Evolutionary conservation across 164 flowering plant species (phyloP), one percentile per base, ranked within the genome.

Genomic region (Macadamia tetraphylla): DNA sequence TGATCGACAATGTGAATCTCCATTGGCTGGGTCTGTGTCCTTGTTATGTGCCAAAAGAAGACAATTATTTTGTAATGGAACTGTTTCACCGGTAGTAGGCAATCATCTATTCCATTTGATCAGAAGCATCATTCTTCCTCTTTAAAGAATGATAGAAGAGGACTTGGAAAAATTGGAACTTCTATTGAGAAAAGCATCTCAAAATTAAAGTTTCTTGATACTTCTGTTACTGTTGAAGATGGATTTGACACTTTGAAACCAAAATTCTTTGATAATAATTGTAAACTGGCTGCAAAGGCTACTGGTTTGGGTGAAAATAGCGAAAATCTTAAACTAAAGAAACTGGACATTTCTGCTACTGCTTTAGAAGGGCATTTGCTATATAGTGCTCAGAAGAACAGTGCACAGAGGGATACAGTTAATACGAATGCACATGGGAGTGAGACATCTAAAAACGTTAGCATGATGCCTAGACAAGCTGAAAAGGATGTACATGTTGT

Each of bases 181-280:
- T 73, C 83, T n/a, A 75, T 76, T 58, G 73, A 71, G 75, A 79
- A 73, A 75, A 81, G 79, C 77, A 78, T 76, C 68, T 81, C 81
- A 10, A 80, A 78, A 75, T 72, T 78, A 5, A 73, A 75, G 58
- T 48, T 64, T 64, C 73, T 65, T 68, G 71, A 78, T 30, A 56
- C 70, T 68, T 80, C 66, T 69, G 70, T 80, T 67, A 11, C 66
- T 62, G 53, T 67, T 2, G 76, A 70, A 66, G 76, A 73, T 62
- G 77, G 71, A 72, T 70, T 64, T 67, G 74, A 76, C 56, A 80
- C 53, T 63, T 72, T 81, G 60, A 72, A 69, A 58, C 62, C 68
- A 56, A 67, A 49, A 66, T 65, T 75, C 40, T 70, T 74, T 15
- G 70, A 67, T 60, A 73, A 69, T 68, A 69, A 70, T 66, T 43